Base-by-base conservation (phyloP, 108 stramenopile species). In the Cyclotella cryptica region DNA sequence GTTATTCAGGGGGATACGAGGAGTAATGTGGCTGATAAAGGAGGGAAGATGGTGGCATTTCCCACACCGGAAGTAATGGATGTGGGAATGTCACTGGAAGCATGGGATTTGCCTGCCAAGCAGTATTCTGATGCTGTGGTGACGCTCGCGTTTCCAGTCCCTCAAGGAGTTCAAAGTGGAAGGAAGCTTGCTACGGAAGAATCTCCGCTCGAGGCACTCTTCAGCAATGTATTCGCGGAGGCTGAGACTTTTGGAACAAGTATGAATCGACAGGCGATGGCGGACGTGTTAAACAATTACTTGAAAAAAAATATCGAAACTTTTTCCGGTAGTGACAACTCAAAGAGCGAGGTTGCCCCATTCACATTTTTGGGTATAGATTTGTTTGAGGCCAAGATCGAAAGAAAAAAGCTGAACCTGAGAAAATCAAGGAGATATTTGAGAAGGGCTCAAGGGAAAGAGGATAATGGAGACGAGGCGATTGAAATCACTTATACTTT, bases 401-500 rank as follows among this genome's bases (percentile, higher is more conserved):
- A 10, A 18, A 21, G 39, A 6, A 55, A 58, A 39, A 71, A 71
- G 40, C 10, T 43, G 5, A 42, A 57, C 3, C 22, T 57, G 26
- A 43, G 21, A 15, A 51, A 26, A 19, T 47, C 18, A 5, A 28
- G 49, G 49, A 26, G 40, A 39, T 71, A 52, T 42, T 30, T 63
- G 21, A 17, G 53, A 30, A 53, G 13, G 22, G 71, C n/a, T 59
- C 39, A 71, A 59, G 71, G 29, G 14, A 28, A 70, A 0, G 68
- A 63, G n/a, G 55, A 30, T 35, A 28, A 70, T n/a, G 68, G 52
- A 21, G 55, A 30, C 24, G 54, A 66, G 55, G 28, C 49, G 0
- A 28, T 30, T 12, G 65, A 67, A 57, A 51, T 80, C 19, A 74
- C 67, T 28, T 80, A 80, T 66, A 74, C 30, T 21, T 54, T 74